Conservation (phyloP, 2,329 filamentous ascomycete species). For the Fusarium torreyae region DNA sequence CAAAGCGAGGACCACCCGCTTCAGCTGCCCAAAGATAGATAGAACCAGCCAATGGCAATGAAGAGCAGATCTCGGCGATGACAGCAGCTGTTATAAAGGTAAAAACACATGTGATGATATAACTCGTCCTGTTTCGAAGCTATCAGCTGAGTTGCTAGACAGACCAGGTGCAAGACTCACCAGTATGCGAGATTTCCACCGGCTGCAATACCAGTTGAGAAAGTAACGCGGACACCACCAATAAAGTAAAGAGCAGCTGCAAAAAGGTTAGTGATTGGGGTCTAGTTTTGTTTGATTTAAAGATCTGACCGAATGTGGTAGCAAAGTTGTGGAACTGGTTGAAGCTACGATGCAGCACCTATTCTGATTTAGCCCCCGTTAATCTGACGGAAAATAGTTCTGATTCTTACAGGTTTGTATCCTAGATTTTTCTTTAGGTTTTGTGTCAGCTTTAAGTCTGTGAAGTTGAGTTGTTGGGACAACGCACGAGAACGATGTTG, state of each 20-base stretch:
- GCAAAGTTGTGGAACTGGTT: slow-evolving; percentile 19
- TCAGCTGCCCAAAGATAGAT: slow-evolving; percentile 18
- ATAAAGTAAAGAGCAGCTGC: slow-evolving; percentile 9
- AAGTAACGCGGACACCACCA: not conserved
- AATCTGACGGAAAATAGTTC: fast-evolving
- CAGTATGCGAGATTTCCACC: slow-evolving; percentile 1
- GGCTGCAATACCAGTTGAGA: not conserved
- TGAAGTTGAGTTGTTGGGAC: not conserved
- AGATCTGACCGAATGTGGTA: slow-evolving; percentile 5
- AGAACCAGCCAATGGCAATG: not conserved
- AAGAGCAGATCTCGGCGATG: slow-evolving; percentile 4
- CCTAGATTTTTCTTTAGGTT: not conserved
- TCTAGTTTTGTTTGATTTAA: not conserved
- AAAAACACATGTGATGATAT: not conserved
- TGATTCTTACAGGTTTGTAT: not conserved
- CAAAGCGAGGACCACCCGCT: not conserved
- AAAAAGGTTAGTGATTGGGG: fast-evolving
- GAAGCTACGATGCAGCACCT: not conserved
- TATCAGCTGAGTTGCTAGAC: not conserved
- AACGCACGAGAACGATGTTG: not conserved
- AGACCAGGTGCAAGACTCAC: not conserved
- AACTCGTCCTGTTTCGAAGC: slow-evolving; percentile 1
- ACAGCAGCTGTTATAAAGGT: not conserved
- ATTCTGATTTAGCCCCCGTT: fast-evolving
- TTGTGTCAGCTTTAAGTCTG: not conserved